These are phyloP conservation scores for Chenopodium berlandieri DNA, from an alignment of 148 eudicot species.

Conservation along the genomic window DNA sequence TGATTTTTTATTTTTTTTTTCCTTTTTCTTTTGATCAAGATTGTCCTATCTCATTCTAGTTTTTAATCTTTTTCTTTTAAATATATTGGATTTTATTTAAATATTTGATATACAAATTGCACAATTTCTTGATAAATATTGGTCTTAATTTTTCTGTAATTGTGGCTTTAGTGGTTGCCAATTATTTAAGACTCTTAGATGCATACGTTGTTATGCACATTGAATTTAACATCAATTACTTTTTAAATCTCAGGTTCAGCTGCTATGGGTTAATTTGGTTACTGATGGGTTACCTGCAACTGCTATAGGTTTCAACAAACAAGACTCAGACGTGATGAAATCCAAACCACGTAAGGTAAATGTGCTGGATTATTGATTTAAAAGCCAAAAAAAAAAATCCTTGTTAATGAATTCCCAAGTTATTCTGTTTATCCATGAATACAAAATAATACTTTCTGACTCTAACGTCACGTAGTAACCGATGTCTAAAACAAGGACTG, in stretches of 20 bases:
- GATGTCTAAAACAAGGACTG: too few species aligned
- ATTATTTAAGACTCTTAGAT: background rate
- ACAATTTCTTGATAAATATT: background rate
- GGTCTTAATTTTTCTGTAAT: background rate
- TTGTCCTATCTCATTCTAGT: too few species aligned
- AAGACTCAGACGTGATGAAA: constrained; percentile 98
- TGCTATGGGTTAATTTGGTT: constrained; percentile 98
- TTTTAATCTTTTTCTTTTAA: too few species aligned
- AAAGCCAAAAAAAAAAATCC: too few species aligned
- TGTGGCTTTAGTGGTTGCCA: background rate
- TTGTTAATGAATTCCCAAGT: too few species aligned
- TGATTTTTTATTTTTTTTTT: too few species aligned
- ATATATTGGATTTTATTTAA: background rate
- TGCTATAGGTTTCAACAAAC: constrained; percentile 98
- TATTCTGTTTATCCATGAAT: too few species aligned
- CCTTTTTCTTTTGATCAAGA: too few species aligned
- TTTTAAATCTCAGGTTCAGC: constrained; percentile 67
- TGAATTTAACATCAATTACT: background rate
- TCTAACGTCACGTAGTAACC: too few species aligned
- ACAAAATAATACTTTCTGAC: too few species aligned
- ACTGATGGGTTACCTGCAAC: constrained; percentile 99
- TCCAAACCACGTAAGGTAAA: constrained; percentile 95
- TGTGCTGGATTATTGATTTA: background rate
- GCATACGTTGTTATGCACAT: background rate
- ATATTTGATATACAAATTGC: too few species aligned